A percentile compares a stretch with the other conserved stretches of the same genome.
Conservation (phyloP, 768 basidiomycete species). For the Boletus pseudopeckii region DNA sequence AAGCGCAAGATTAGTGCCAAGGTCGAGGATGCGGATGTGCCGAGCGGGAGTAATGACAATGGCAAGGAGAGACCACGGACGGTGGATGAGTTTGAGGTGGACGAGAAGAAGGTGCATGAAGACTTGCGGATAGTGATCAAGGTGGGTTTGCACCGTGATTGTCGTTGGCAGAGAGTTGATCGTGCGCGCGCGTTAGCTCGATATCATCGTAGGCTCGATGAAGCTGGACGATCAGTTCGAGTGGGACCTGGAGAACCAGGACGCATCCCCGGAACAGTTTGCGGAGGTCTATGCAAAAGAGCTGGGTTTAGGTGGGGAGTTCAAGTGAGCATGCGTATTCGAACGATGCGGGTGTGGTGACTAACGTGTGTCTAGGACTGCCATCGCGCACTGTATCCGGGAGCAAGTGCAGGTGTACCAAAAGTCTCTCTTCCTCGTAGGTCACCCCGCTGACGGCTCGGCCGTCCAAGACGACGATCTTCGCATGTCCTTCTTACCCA, state of each 20-base stretch:
- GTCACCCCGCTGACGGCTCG: conserved; percentile 80
- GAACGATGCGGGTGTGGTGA: neutral
- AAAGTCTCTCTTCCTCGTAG: conserved; percentile 87
- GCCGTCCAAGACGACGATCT: conserved; percentile 87
- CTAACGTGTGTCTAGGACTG: conserved; percentile 59
- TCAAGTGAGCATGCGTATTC: conserved; percentile 55
- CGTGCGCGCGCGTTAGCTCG: conserved; percentile 54
- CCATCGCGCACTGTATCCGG: conserved; percentile 91
- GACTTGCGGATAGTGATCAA: conserved; percentile 92
- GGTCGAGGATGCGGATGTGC: conserved; percentile 20
- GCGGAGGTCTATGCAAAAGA: conserved; percentile 84
- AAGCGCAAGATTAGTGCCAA: conserved; percentile 40
- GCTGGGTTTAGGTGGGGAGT: conserved; percentile 87
- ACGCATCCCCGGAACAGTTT: conserved; percentile 88
- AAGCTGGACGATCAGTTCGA: conserved; percentile 97
- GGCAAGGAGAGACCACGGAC: conserved; percentile 46
- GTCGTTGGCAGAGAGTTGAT: conserved; percentile 4
- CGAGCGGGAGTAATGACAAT: conserved; percentile 19
- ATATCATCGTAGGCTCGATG: conserved; percentile 90
- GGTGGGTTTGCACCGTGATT: conserved; percentile 44
- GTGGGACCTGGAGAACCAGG: conserved; percentile 86
- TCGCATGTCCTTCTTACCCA: conserved; percentile 82
- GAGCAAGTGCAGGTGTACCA: conserved; percentile 93
- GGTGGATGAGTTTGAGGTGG: conserved; percentile 61
- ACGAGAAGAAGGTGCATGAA: conserved; percentile 65